Conservation (phyloP, 148 eudicot species). For the Nepenthes mirabilis region DNA sequence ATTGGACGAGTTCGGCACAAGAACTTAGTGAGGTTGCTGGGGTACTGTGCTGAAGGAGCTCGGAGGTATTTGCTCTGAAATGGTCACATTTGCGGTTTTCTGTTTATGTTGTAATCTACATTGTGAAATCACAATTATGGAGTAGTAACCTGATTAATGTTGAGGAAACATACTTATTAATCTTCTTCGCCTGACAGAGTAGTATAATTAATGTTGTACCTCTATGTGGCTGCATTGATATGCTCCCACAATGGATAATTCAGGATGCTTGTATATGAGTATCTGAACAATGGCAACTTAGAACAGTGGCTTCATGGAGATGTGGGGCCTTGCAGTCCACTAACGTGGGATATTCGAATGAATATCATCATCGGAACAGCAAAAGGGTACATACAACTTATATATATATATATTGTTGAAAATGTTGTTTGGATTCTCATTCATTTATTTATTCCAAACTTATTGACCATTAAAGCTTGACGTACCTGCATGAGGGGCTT, state of each 20-base stretch:
- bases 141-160: too few species aligned
- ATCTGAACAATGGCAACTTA: conserved; percentile 65
- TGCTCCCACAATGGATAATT: neutral
- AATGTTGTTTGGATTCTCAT: neutral
- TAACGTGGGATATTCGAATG: conserved; percentile 73
- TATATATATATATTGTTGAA: neutral
- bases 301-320: conserved; percentile 88
- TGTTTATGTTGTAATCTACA: neutral
- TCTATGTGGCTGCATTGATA: neutral
- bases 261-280: conserved; percentile 62
- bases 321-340: conserved; percentile 56
- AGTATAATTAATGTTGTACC: neutral
- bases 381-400: conserved; percentile 33
- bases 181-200: too few species aligned
- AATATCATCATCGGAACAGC: conserved; percentile 58
- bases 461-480: conserved; percentile 22
- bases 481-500: conserved; percentile 67
- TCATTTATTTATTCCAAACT: neutral
- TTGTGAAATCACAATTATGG: too few species aligned
- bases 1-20: conserved; percentile 93
- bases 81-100: neutral
- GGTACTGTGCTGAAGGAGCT: conserved; percentile 95
- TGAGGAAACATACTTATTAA: too few species aligned
- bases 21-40: conserved; percentile 76
- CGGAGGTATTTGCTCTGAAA: conserved; percentile 36